Percentiles rank a stretch among this genome's conserved stretches.
Evolutionary conservation across 2,329 filamentous ascomycete species (phyloP).

Genomic region (Talaromyces sp.): DNA sequence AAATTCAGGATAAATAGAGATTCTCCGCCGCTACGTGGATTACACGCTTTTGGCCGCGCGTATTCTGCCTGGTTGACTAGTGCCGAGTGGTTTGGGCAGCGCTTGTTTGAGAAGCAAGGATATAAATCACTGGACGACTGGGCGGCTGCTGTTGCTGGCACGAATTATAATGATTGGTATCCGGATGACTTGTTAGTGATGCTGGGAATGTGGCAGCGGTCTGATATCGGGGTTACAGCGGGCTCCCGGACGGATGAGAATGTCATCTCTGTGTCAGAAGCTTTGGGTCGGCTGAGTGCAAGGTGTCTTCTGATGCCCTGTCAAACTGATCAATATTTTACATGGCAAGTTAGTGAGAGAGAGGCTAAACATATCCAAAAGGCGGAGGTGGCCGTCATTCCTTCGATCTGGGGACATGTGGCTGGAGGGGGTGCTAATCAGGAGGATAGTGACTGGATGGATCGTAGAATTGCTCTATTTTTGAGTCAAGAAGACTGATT

Average conservation of each 20-base stretch:
- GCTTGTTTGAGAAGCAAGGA: conserved; percentile 37
- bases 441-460: conserved; percentile 29
- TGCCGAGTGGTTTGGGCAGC: conserved; percentile 45
- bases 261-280: conserved; percentile 20
- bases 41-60: conserved; percentile 46
- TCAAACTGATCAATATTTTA: conserved; percentile 38
- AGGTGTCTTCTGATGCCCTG: conserved; percentile 36
- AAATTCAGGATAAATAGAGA: conserved; percentile 27
- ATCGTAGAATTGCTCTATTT: conserved; percentile 24
- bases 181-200: conserved; percentile 44
- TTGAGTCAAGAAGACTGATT: conserved; percentile 14
- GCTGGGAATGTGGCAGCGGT: conserved; percentile 46
- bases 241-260: conserved; percentile 20
- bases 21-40: conserved; percentile 26
- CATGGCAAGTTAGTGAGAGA: conserved; percentile 27
- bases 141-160: conserved; percentile 28
- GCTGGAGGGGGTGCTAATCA: conserved; percentile 28
- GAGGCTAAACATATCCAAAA: conserved; percentile 18
- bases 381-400: conserved; percentile 27
- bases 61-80: conserved; percentile 50
- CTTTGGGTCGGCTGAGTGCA: conserved; percentile 24
- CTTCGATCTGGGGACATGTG: conserved; percentile 32
- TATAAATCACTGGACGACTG: conserved; percentile 40
- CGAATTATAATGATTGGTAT: conserved; percentile 40
- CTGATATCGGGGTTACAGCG: conserved; percentile 33